A percentile compares a stretch with the other conserved stretches of the same genome.
These are phyloP conservation scores for Rhodotorula sp. DNA, from an alignment of 1,284 basidiomycete genomes.

Conservation along the genomic window DNA sequence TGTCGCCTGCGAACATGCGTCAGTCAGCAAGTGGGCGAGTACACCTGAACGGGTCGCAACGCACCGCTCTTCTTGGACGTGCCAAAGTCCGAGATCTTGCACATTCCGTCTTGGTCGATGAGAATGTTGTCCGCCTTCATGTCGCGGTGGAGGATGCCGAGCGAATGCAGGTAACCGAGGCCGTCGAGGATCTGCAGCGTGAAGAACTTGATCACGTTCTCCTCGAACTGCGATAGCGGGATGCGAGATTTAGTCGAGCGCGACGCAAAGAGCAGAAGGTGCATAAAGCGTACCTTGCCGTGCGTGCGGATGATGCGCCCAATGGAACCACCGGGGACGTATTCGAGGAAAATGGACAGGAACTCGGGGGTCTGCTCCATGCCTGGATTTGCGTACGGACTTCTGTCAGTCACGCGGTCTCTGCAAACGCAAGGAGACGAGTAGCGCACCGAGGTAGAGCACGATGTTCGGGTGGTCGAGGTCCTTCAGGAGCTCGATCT, in stretches of 20 bases:
- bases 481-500: constrained; percentile 93
- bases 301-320: constrained; percentile 89
- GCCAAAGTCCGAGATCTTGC: constrained; percentile 98
- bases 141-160: constrained; percentile 93
- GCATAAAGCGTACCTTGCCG: constrained; percentile 54
- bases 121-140: constrained; percentile 98
- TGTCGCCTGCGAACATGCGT: constrained; percentile 60
- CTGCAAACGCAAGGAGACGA: background rate
- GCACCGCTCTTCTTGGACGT: constrained; percentile 78
- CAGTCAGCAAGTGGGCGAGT: constrained; percentile 29
- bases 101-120: constrained; percentile 86
- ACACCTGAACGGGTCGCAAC: background rate
- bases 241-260: too few relatives aligned
- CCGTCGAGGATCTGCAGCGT: constrained; percentile 89
- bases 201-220: constrained; percentile 89
- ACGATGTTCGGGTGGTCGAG: constrained; percentile 97
- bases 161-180: constrained; percentile 87
- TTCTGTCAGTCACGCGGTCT: background rate
- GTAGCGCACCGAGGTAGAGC: constrained; percentile 75
- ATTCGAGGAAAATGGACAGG: constrained; percentile 98
- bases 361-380: constrained; percentile 88
- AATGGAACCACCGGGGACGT: constrained; percentile 95
- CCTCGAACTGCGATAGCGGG: constrained; percentile 67
- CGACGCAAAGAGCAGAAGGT: background rate
- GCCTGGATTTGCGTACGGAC: constrained; percentile 38